Percentiles rank a stretch among this genome's conserved stretches.
Conservation (phyloP, 1,284 basidiomycete genomes). For the Cutaneotrichosporon curvatum region DNA sequence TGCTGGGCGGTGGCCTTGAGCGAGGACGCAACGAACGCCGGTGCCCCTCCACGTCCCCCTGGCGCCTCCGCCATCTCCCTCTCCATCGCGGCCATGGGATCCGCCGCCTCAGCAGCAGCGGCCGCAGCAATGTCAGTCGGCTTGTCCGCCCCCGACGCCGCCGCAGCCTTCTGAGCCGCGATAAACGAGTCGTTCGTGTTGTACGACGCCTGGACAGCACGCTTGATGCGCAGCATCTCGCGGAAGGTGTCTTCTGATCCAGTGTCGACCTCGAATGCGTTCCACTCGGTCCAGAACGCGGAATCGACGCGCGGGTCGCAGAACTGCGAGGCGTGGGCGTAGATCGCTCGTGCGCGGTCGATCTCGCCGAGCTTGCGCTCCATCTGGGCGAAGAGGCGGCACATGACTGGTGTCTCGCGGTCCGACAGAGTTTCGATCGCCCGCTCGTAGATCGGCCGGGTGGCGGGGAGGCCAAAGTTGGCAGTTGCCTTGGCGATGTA, state of each 20-base stretch:
- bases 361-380: slow-evolving; percentile 99
- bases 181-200: slow-evolving; percentile 86
- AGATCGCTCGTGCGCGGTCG: slow-evolving; percentile 91
- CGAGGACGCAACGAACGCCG: slow-evolving; percentile 61
- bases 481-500: slow-evolving; percentile 96
- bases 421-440: slow-evolving; percentile 92
- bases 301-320: slow-evolving; percentile 87
- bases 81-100: slow-evolving; percentile 54
- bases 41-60: slow-evolving; percentile 42
- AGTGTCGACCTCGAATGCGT: slow-evolving; percentile 90
- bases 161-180: slow-evolving; percentile 72
- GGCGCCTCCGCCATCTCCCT: slow-evolving; percentile 52
- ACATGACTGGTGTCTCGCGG: slow-evolving; percentile 94
- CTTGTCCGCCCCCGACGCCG: slow-evolving; percentile 45
- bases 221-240: slow-evolving; percentile 96
- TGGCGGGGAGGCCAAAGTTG: slow-evolving; percentile 93
- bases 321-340: slow-evolving; percentile 95
- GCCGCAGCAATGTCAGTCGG: slow-evolving; percentile 33
- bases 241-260: slow-evolving; percentile 98
- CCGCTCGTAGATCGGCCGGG: slow-evolving; percentile 91
- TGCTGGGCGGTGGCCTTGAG: slow-evolving; percentile 27
- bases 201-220: slow-evolving; percentile 95
- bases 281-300: slow-evolving; percentile 96
- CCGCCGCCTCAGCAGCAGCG: slow-evolving; percentile 46
- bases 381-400: slow-evolving; percentile 86